phyloP scores from a whole-genome alignment of 495 filamentous ascomycete species.

The Hypoxylon subgilvum region DNA sequence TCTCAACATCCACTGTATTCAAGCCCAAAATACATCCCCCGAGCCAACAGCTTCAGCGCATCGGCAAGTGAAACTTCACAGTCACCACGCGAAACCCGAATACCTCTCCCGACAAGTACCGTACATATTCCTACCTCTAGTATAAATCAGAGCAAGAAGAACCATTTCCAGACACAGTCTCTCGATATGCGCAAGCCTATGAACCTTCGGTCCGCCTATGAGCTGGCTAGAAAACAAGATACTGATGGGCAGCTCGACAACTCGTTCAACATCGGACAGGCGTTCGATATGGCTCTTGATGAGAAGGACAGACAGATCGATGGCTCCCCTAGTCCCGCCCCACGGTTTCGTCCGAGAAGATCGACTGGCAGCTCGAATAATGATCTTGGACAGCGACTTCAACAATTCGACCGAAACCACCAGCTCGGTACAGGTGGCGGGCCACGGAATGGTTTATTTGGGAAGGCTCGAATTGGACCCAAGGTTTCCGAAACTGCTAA shows the following conservation, averaged over 20 bases:
- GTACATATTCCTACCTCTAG: constrained; percentile 8
- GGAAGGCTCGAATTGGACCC: constrained; percentile 38
- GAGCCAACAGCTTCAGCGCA: constrained; percentile 20
- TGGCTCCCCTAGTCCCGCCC: constrained; percentile 56
- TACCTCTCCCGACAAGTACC: constrained; percentile 45
- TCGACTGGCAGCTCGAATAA: constrained; percentile 15
- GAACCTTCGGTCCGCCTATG: constrained; percentile 49
- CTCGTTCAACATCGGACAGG: constrained; percentile 33
- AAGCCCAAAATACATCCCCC: constrained; percentile 23
- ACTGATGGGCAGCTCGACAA: constrained; percentile 29
- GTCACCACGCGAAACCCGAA: constrained; percentile 47
- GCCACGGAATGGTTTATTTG: constrained; percentile 37
- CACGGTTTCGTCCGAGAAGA: constrained; percentile 41
- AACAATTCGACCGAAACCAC: constrained; percentile 36
- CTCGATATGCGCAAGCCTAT: constrained; percentile 46
- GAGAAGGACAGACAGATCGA: constrained; percentile 44
- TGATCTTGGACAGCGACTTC: constrained; percentile 32
- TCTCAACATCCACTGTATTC: constrained; percentile 27
- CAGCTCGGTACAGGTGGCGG: constrained; percentile 25
- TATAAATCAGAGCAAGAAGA: constrained; percentile 1
- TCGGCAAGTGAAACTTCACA: constrained; percentile 19
- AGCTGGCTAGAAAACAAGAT: constrained; percentile 51
- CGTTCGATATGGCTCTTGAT: constrained; percentile 37
- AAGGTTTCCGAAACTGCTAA: constrained; percentile 45
- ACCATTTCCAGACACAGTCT: constrained; percentile 20